Conservation (phyloP, 2,329 filamentous ascomycete genomes). For the Triangularia verruculosa region DNA sequence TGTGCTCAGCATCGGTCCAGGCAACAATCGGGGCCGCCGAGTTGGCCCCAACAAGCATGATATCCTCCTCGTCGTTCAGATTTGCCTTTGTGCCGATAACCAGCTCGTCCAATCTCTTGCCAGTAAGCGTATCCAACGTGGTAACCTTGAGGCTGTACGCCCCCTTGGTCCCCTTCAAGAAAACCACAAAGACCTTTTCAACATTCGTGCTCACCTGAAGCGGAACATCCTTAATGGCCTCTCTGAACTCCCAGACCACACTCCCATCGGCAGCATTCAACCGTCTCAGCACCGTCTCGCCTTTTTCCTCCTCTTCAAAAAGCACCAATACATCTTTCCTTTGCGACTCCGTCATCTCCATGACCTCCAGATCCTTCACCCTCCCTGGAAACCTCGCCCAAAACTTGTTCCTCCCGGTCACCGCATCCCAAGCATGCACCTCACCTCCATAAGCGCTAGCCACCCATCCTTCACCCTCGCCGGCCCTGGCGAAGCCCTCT, state of each 20-base stretch:
- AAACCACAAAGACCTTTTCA: conserved; percentile 71
- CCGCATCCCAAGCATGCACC: conserved; percentile 79
- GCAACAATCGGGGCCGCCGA: conserved; percentile 71
- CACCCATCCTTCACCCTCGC: conserved; percentile 75
- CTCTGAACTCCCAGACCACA: conserved; percentile 75
- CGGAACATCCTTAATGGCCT: conserved; percentile 65
- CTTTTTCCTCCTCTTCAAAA: conserved; percentile 52
- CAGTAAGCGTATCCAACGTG: conserved; percentile 68
- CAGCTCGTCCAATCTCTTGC: conserved; percentile 69
- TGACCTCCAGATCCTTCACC: conserved; percentile 70
- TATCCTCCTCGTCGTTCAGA: conserved; percentile 59
- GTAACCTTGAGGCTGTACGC: conserved; percentile 74
- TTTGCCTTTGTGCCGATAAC: conserved; percentile 72
- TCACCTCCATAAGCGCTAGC: conserved; percentile 68
- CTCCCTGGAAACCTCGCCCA: conserved; percentile 56
- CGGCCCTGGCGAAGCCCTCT: conserved; percentile 62
- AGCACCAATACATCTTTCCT: conserved; percentile 72
- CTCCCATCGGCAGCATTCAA: conserved; percentile 70
- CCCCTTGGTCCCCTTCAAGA: conserved; percentile 57
- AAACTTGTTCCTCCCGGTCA: conserved; percentile 78
- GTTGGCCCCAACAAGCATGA: conserved; percentile 74
- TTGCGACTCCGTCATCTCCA: conserved; percentile 63
- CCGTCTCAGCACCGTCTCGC: conserved; percentile 60
- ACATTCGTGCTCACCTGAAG: conserved; percentile 72
- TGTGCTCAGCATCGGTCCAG: conserved; percentile 64